Evolutionary conservation across 345 rosid genomes (phyloP).

Genomic region (Lumnitzera racemosa): DNA sequence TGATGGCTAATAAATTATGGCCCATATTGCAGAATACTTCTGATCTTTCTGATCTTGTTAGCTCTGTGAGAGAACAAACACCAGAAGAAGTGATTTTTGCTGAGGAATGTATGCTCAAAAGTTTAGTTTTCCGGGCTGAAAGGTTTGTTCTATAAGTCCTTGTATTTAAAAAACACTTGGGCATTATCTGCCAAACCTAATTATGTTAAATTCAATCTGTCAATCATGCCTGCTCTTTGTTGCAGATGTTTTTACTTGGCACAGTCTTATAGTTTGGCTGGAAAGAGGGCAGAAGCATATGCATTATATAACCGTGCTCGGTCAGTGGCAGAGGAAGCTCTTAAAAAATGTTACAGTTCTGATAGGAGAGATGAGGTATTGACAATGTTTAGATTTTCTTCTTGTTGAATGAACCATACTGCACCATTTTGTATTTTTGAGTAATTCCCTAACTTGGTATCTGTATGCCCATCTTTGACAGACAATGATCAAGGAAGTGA

Average conservation of each 20-base stretch:
- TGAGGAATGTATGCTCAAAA: slow-evolving; percentile 63
- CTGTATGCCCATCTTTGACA: slow-evolving; percentile 15
- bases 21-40: slow-evolving; percentile 64
- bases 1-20: not conserved
- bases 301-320: slow-evolving; percentile 65
- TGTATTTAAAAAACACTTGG: not conserved
- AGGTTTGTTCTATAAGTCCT: slow-evolving; percentile 43
- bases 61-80: slow-evolving; percentile 91
- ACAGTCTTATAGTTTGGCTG: slow-evolving; percentile 83
- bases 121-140: slow-evolving; percentile 82
- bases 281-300: slow-evolving; percentile 86
- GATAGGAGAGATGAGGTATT: slow-evolving; percentile 49
- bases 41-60: slow-evolving; percentile 94
- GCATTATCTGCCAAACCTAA: not conserved
- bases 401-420: not conserved
- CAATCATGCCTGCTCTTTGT: not conserved
- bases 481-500: slow-evolving; percentile 55
- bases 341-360: slow-evolving; percentile 35
- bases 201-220: not conserved
- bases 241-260: slow-evolving; percentile 94
- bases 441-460: not conserved
- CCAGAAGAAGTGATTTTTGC: slow-evolving; percentile 85
- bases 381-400: not conserved
- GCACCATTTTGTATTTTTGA: not conserved
- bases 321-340: slow-evolving; percentile 69